phyloP scores from a whole-genome alignment of 2,329 filamentous ascomycete species.

The Aspergillus hiratsukae region DNA sequence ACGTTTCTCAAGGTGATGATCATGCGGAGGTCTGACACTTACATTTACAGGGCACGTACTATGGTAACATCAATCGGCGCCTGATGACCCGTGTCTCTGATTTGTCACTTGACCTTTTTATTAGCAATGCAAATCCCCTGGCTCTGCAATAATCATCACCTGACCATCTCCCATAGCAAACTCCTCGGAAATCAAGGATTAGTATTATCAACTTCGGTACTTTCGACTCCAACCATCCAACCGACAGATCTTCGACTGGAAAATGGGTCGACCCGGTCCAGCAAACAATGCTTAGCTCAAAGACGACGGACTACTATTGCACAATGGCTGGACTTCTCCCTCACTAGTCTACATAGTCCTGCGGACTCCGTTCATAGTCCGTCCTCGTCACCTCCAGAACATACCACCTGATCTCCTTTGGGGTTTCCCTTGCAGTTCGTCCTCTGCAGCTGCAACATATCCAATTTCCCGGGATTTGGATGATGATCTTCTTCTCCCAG shows the following conservation, averaged over 20 bases:
- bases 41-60: too few species aligned
- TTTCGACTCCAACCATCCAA: too few species aligned
- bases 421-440: neutral
- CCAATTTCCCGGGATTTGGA: neutral
- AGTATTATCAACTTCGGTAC: too few species aligned
- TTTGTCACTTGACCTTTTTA: neutral
- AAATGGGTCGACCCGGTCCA: neutral
- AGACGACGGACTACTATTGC: neutral
- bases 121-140: neutral
- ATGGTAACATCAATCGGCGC: neutral
- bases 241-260: neutral
- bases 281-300: neutral
- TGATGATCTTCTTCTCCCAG: too few species aligned
- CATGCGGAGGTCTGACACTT: neutral
- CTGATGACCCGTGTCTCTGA: neutral
- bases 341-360: neutral
- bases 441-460: neutral
- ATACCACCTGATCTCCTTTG: neutral
- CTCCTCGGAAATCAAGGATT: neutral
- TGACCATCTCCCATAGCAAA: neutral
- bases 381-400: neutral
- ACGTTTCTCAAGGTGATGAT: neutral
- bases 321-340: too few species aligned
- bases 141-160: neutral
- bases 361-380: neutral